phyloP scores from a whole-genome alignment of 345 rosid genomes.

The Populus simonii region DNA sequence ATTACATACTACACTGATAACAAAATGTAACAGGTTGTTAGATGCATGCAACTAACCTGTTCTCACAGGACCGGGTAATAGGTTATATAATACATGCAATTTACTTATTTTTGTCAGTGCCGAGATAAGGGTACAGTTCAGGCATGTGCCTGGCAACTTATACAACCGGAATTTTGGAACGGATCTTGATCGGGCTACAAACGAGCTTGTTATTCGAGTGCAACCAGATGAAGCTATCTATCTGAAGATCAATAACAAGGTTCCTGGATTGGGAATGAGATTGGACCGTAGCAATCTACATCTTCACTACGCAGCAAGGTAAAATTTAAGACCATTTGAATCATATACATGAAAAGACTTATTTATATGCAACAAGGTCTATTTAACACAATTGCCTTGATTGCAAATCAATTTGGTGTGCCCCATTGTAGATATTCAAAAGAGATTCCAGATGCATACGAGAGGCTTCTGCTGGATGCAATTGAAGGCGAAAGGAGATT shows the following conservation, averaged over 20 bases:
- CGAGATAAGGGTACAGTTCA: conserved; percentile 96
- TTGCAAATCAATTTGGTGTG: not conserved
- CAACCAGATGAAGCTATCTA: conserved; percentile 98
- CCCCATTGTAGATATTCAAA: conserved; percentile 61
- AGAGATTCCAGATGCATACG: conserved; percentile 97
- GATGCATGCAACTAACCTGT: not conserved
- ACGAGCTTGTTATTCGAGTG: conserved; percentile 92
- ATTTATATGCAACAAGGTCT: not conserved
- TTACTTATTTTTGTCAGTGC: conserved; percentile 45
- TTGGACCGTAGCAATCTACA: conserved; percentile 83
- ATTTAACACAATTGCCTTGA: not conserved
- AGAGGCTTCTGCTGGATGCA: conserved; percentile 91
- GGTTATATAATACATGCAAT: not conserved
- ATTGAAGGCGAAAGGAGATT: conserved; percentile 95
- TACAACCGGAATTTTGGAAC: conserved; percentile 73
- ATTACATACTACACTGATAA: not conserved
- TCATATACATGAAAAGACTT: not conserved
- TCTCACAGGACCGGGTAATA: not conserved
- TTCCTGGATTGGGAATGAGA: conserved; percentile 98
- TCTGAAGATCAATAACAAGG: conserved; percentile 94
- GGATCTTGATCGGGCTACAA: conserved; percentile 82
- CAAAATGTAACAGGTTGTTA: not conserved
- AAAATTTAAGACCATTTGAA: not conserved
- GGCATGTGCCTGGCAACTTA: conserved; percentile 96
- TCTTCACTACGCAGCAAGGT: conserved; percentile 93